phyloP scores from a whole-genome alignment of 495 filamentous ascomycete genomes.

The Neurospora hispaniola region DNA sequence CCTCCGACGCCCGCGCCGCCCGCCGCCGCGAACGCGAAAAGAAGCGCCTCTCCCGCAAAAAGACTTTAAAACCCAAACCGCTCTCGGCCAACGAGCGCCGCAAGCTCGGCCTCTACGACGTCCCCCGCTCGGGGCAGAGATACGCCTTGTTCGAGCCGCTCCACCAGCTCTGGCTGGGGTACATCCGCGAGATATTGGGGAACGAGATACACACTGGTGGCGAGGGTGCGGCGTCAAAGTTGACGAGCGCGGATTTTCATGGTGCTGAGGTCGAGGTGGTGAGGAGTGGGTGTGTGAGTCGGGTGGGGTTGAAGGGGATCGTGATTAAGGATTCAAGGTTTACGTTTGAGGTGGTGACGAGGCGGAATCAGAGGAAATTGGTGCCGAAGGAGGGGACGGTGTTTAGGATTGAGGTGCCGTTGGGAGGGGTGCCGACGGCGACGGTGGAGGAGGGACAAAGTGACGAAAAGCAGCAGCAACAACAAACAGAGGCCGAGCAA shows the following conservation, averaged over 20 bases:
- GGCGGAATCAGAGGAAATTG: constrained; percentile 53
- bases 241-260: constrained; percentile 80
- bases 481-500: constrained; percentile 12
- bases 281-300: constrained; percentile 62
- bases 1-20: constrained; percentile 52
- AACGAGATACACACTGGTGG: constrained; percentile 33
- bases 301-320: constrained; percentile 78
- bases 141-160: constrained; percentile 68
- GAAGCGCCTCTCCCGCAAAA: constrained; percentile 45
- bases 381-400: constrained; percentile 85
- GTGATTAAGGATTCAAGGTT: constrained; percentile 82
- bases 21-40: constrained; percentile 47
- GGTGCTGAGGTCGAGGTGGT: constrained; percentile 80
- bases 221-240: constrained; percentile 45
- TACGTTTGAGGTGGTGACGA: constrained; percentile 73
- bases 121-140: constrained; percentile 57
- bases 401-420: constrained; percentile 66
- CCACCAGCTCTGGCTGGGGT: constrained; percentile 68
- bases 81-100: constrained; percentile 76
- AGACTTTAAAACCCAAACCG: constrained; percentile 56
- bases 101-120: constrained; percentile 55
- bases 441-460: constrained; percentile 3
- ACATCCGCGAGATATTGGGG: constrained; percentile 67
- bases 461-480: background rate
- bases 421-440: constrained; percentile 19